These are phyloP conservation scores for Lachancea quebecensis DNA, from an alignment of 805 yeast genomes.

Conservation along the genomic window DNA sequence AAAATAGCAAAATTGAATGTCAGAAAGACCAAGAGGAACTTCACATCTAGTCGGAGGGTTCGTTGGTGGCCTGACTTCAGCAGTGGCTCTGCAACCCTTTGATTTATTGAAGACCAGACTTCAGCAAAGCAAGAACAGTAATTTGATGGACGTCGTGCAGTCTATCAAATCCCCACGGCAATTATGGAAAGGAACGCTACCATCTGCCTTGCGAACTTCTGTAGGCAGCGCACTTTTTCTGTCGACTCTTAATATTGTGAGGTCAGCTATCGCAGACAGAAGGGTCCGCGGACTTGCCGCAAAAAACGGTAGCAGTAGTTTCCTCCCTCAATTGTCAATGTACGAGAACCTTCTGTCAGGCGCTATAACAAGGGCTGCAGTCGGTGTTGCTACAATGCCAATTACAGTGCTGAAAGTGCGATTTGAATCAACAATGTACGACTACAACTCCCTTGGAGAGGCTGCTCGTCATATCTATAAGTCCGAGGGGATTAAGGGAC, in stretches of 20 bases:
- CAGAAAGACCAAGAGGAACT: constrained; percentile 15
- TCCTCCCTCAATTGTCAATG: constrained; percentile 65
- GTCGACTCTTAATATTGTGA: constrained; percentile 56
- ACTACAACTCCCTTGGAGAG: constrained; percentile 55
- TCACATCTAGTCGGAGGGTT: constrained; percentile 74
- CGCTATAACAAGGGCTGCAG: constrained; percentile 66
- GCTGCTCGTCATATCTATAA: constrained; percentile 52
- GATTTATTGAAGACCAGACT: constrained; percentile 83
- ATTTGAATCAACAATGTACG: constrained; percentile 73
- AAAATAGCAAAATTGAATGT: constrained; percentile 41
- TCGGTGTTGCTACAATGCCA: constrained; percentile 91
- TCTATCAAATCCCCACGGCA: constrained; percentile 38
- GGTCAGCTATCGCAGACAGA: constrained; percentile 43
- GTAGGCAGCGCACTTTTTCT: constrained; percentile 85
- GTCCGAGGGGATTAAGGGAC: constrained; percentile 54
- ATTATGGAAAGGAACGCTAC: constrained; percentile 91
- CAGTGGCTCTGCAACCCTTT: constrained; percentile 78
- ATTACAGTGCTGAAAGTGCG: constrained; percentile 85
- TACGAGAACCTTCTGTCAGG: constrained; percentile 71
- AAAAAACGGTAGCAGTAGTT: constrained; percentile 27
- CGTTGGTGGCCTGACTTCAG: constrained; percentile 74
- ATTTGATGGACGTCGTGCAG: constrained; percentile 29
- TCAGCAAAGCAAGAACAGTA: constrained; percentile 47
- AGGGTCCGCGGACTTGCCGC: constrained; percentile 6
- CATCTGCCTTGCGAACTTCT: constrained; percentile 85